Evolutionary conservation across 805 yeast genomes (phyloP), one percentile per base, ranked within the genome.

Genomic region (Candida pini): DNA sequence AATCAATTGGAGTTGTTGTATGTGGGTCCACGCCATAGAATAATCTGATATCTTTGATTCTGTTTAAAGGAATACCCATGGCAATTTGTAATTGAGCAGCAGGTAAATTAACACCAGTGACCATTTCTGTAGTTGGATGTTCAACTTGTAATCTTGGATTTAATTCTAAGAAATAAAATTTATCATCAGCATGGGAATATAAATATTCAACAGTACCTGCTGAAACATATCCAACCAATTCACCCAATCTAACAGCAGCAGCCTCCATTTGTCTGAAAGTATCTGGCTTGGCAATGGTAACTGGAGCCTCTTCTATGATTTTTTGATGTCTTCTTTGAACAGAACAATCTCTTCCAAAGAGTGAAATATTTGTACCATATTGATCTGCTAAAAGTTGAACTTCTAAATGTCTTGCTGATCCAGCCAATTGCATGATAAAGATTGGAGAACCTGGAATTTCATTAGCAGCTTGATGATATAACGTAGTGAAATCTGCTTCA

Each of bases 91-190:
- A 76, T 68, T 92, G 98, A 25, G 99, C 96, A 39, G 97, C 95
- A 19, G 99, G 99, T 59, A 92, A 73, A 58, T 92, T 94, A 35
- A 92, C 97, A 47, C 98, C 98, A 17, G 95, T 82, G 38, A 88
- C 98, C 99, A 92, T 92, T 69, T 92, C 99, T 26, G 98, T 92
- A 29, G 98, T 92, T 54, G 99, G 99, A 73, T 92, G 99, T 73
- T 92, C 99, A 40, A 92, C 99, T 71, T 92, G 99, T 62, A 92
- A 73, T 73, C 99, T 85, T 54, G 99, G 98, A 62, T 92, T 92
- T 60, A 92, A 75, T 68, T 92, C 99, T 60, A 92, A 72, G 64
- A 92, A 92, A 72, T 89, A 92, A 60, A 90, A 92, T 60, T 89
- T 87, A 63, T 90, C 89, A 42, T 92, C 97, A 38, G 84, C 76